Conservation (phyloP, 1,284 basidiomycete species). For the Ganoderma meredithae region DNA sequence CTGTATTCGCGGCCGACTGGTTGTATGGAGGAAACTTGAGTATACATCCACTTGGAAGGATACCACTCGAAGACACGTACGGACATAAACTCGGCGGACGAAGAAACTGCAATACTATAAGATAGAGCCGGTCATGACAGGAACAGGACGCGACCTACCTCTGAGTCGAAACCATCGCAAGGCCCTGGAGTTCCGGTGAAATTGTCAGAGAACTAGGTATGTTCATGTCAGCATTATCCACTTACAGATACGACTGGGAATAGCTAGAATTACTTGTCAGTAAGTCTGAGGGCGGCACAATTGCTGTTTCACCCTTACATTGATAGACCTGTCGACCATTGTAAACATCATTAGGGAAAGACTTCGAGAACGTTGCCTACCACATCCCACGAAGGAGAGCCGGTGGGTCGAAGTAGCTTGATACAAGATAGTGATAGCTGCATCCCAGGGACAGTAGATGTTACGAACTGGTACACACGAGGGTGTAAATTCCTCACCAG, state of each 20-base stretch:
- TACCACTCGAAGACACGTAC: neutral
- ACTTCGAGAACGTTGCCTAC: neutral
- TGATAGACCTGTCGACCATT: neutral
- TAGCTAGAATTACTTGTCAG: neutral
- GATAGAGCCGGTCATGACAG: neutral
- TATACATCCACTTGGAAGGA: neutral
- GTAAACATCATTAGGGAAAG: neutral
- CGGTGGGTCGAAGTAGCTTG: constrained; percentile 12
- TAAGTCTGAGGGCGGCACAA: neutral
- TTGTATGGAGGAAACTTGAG: neutral
- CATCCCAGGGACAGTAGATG: no score
- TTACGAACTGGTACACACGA: neutral
- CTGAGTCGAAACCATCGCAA: neutral
- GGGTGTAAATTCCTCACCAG: neutral
- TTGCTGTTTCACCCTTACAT: neutral
- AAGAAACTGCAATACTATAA: neutral
- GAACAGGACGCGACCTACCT: neutral
- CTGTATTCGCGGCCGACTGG: neutral
- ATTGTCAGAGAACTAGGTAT: neutral
- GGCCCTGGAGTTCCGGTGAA: neutral
- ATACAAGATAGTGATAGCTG: constrained; percentile 11
- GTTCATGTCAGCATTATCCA: neutral
- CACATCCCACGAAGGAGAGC: neutral
- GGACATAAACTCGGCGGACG: constrained; percentile 3
- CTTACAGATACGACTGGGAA: neutral